Evolutionary conservation across 108 stramenopile species (phyloP).

Genomic region (Chaetoceros muelleri): DNA sequence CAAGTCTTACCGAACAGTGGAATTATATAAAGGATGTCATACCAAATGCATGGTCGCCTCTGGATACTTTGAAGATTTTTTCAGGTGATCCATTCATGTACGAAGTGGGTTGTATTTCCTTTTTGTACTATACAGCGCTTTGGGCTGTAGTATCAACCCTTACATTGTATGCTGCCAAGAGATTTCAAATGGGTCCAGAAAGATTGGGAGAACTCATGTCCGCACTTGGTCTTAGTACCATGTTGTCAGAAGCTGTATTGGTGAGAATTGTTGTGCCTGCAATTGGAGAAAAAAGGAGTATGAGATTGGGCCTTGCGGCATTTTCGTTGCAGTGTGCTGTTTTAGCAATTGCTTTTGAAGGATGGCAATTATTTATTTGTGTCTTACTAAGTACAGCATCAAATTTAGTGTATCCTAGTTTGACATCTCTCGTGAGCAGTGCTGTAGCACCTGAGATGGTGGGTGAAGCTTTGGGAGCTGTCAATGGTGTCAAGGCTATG

Average conservation of each 20-base stretch:
- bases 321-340: constrained; percentile 87
- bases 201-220: constrained; percentile 87
- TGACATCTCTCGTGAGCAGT: constrained; percentile 77
- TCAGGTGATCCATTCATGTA: constrained; percentile 63
- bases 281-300: constrained; percentile 66
- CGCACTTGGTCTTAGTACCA: constrained; percentile 84
- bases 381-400: constrained; percentile 66
- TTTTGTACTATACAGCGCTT: constrained; percentile 87
- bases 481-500: constrained; percentile 93
- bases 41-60: constrained; percentile 44
- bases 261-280: constrained; percentile 76
- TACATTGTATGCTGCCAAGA: constrained; percentile 70
- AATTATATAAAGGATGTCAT: neutral
- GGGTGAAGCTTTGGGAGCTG: constrained; percentile 89
- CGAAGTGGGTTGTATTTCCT: constrained; percentile 72
- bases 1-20: neutral
- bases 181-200: constrained; percentile 68
- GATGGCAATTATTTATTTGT: constrained; percentile 81
- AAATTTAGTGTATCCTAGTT: constrained; percentile 90
- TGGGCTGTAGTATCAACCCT: constrained; percentile 92
- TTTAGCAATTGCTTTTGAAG: constrained; percentile 62
- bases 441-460: constrained; percentile 69
- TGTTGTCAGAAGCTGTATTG: constrained; percentile 88
- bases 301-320: constrained; percentile 76
- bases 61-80: constrained; percentile 44